Percentiles rank a stretch among this genome's conserved stretches.
These are phyloP conservation scores for Aechmea fasciata DNA, from an alignment of 176 grass and related monocot genomes.

Conservation along the genomic window DNA sequence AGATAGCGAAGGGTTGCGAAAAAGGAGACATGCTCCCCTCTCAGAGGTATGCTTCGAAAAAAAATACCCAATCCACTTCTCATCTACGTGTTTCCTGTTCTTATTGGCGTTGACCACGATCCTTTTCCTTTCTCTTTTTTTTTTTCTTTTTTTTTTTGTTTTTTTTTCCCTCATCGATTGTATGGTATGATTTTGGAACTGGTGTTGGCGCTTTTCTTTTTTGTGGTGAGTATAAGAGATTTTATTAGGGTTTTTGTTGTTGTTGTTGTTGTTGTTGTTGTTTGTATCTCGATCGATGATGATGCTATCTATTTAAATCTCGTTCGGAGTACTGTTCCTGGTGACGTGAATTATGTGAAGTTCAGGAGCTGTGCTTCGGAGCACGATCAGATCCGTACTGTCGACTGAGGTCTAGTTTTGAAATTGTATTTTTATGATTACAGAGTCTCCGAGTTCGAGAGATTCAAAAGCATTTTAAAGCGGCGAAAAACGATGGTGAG, in stretches of 20 bases:
- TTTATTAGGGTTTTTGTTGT: background rate
- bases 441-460: no score
- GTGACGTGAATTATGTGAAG: no score
- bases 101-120: background rate
- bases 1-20: slow-evolving; percentile 13
- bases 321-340: no score
- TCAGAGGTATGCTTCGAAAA: slow-evolving; percentile 13
- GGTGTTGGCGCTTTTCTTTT: slow-evolving; percentile 12
- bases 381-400: no score
- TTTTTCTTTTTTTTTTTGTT: no score
- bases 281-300: background rate
- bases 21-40: slow-evolving; percentile 17
- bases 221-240: background rate
- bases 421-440: no score
- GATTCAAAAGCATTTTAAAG: no score
- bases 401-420: no score
- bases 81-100: background rate
- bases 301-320: background rate
- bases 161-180: background rate
- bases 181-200: slow-evolving; percentile 17
- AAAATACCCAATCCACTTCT: background rate
- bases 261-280: background rate
- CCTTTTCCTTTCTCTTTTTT: no score
- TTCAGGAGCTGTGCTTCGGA: no score
- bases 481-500: no score